These are phyloP conservation scores for Podospora bellae-mahoneyi DNA, from an alignment of 495 filamentous ascomycete species.

Conservation along the genomic window DNA sequence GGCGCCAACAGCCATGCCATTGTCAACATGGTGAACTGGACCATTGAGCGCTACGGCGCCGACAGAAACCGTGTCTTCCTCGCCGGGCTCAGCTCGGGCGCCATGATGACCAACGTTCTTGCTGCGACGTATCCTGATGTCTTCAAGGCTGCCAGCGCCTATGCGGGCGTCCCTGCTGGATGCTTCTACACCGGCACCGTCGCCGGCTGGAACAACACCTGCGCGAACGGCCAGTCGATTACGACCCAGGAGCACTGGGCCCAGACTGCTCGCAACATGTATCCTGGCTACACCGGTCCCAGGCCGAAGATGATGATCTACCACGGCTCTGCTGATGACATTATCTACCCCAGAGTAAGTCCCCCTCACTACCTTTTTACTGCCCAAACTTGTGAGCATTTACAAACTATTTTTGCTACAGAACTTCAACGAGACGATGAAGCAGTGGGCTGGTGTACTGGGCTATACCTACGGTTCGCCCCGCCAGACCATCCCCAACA, in stretches of 20 bases:
- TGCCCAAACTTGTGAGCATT: background rate
- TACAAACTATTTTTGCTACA: background rate
- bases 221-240: slow-evolving; percentile 41
- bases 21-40: slow-evolving; percentile 58
- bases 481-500: slow-evolving; percentile 30
- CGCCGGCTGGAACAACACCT: slow-evolving; percentile 46
- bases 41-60: slow-evolving; percentile 46
- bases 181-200: slow-evolving; percentile 52
- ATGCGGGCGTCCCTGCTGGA: slow-evolving; percentile 58
- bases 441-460: slow-evolving; percentile 52
- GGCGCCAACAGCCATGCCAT: slow-evolving; percentile 58
- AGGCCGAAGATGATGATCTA: slow-evolving; percentile 55
- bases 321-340: slow-evolving; percentile 49
- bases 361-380: background rate
- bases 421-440: slow-evolving; percentile 50
- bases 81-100: slow-evolving; percentile 53
- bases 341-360: slow-evolving; percentile 38
- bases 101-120: slow-evolving; percentile 52
- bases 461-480: slow-evolving; percentile 38
- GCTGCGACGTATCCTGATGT: slow-evolving; percentile 56
- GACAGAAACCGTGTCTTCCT: slow-evolving; percentile 51
- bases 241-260: slow-evolving; percentile 45
- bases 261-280: slow-evolving; percentile 42
- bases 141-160: slow-evolving; percentile 54
- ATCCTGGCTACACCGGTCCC: slow-evolving; percentile 49